Evolutionary conservation across 148 eudicot genomes (phyloP).

Genomic region (Oxyria digyna): DNA sequence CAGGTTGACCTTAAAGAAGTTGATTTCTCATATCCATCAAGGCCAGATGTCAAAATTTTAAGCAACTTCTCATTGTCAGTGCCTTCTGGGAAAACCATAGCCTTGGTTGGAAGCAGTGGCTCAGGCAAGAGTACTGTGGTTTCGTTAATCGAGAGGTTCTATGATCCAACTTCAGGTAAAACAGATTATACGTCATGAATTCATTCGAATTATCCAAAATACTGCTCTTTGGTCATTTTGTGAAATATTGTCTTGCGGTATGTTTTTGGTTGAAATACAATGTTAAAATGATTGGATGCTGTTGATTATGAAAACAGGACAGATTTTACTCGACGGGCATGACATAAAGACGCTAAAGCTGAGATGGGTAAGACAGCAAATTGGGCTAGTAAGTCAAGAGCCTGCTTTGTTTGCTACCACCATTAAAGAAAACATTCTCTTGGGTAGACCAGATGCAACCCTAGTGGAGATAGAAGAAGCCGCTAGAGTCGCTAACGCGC

Average conservation of each 20-base stretch:
- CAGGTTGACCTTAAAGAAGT: slow-evolving; percentile 65
- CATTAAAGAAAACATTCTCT: slow-evolving; percentile 82
- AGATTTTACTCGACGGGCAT: slow-evolving; percentile 78
- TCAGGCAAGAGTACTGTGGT: slow-evolving; percentile 98
- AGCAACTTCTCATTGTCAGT: slow-evolving; percentile 49
- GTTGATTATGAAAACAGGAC: slow-evolving; percentile 38
- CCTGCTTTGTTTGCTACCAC: slow-evolving; percentile 96
- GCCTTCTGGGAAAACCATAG: slow-evolving; percentile 92
- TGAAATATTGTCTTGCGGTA: no score
- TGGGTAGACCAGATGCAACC: slow-evolving; percentile 85
- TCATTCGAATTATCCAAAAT: no score
- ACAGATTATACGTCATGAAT: background rate
- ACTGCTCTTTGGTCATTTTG: no score
- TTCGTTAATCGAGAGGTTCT: slow-evolving; percentile 92
- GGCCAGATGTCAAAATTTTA: slow-evolving; percentile 73
- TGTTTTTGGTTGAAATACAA: no score
- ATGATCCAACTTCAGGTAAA: slow-evolving; percentile 86
- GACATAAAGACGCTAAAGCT: slow-evolving; percentile 81
- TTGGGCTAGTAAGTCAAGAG: slow-evolving; percentile 96
- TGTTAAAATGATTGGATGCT: background rate
- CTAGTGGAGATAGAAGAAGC: slow-evolving; percentile 83
- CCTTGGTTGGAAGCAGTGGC: slow-evolving; percentile 98
- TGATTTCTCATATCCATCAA: slow-evolving; percentile 78
- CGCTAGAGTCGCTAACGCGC: slow-evolving; percentile 94
- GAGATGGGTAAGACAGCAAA: slow-evolving; percentile 88